Percentiles rank a stretch among this genome's conserved stretches.
phyloP scores from a whole-genome alignment of 23 red algal genomes.

The Pyropia yezoensis region DNA sequence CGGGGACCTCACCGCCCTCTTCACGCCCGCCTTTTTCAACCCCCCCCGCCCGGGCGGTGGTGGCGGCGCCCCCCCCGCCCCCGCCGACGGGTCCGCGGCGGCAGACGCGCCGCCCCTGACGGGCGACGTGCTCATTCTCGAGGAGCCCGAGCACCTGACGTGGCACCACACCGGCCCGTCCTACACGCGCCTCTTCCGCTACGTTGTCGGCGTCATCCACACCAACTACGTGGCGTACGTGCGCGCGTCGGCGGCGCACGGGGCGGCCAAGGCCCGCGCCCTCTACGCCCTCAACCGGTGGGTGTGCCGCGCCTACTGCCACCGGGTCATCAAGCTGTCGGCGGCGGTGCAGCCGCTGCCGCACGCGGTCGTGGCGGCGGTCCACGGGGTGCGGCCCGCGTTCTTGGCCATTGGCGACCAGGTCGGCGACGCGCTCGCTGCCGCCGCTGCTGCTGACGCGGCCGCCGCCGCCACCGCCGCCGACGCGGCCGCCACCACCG shows the following conservation, averaged over 20 bases:
- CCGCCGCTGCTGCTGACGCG: no score
- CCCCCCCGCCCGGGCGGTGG: no score
- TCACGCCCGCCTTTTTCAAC: no score
- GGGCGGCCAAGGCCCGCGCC: conserved; percentile 21
- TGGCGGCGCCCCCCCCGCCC: no score
- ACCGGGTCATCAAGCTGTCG: conserved; percentile 72
- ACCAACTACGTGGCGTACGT: conserved; percentile 79
- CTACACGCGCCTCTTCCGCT: conserved; percentile 46
- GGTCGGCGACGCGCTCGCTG: not conserved
- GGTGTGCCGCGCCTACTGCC: conserved; percentile 47
- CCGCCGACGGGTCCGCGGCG: not conserved
- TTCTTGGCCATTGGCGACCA: conserved; percentile 44
- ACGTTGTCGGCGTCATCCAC: conserved; percentile 67
- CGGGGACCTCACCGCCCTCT: conserved; percentile 43
- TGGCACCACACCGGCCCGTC: conserved; percentile 57
- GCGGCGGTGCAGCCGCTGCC: conserved; percentile 66
- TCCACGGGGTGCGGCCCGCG: conserved; percentile 61
- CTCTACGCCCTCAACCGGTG: conserved; percentile 60
- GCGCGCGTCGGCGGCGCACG: not conserved
- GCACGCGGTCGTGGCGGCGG: conserved; percentile 41
- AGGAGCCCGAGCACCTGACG: conserved; percentile 83
- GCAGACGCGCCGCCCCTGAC: not conserved
- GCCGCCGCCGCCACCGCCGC: no score
- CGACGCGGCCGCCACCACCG: no score
- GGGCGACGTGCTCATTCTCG: conserved; percentile 58